These are phyloP conservation scores for Moringa oleifera DNA, from an alignment of 345 rosid species.

Conservation along the genomic window DNA sequence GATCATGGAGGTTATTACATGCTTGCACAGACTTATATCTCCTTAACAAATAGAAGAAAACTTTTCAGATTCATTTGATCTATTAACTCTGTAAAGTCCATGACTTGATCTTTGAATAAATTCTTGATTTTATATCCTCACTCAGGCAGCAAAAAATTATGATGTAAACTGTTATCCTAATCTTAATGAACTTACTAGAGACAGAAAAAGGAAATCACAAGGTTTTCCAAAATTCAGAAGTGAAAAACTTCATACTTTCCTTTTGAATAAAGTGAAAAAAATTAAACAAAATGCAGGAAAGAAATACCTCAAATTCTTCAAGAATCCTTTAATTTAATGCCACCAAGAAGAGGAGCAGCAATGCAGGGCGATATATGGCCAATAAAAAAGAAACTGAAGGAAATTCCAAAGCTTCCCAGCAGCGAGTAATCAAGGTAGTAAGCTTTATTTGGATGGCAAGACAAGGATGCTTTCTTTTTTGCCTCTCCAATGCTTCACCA, in stretches of 20 bases:
- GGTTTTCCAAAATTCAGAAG: not conserved
- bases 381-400: slow-evolving; percentile 1
- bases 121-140: slow-evolving; percentile 1
- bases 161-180: not conserved
- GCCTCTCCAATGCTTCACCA: slow-evolving; percentile 18
- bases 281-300: slow-evolving; percentile 15
- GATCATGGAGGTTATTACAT: slow-evolving; percentile 6
- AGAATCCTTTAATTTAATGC: slow-evolving; percentile 19
- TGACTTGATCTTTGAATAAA: slow-evolving; percentile 1
- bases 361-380: slow-evolving; percentile 12
- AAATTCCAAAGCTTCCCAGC: slow-evolving; percentile 25
- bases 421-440: slow-evolving; percentile 26
- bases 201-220: not conserved
- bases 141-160: slow-evolving; percentile 9
- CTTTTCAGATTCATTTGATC: slow-evolving; percentile 7
- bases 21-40: not conserved
- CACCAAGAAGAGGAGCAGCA: slow-evolving; percentile 24
- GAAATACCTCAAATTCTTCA: slow-evolving; percentile 32
- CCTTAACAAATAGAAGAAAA: not conserved
- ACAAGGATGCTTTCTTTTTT: slow-evolving; percentile 29
- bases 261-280: slow-evolving; percentile 12
- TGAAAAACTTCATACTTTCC: slow-evolving; percentile 5
- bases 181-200: not conserved
- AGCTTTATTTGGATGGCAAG: slow-evolving; percentile 37
- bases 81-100: not conserved